Evolutionary conservation across 768 basidiomycete species (phyloP).

Genomic region (Amanita thiersii): DNA sequence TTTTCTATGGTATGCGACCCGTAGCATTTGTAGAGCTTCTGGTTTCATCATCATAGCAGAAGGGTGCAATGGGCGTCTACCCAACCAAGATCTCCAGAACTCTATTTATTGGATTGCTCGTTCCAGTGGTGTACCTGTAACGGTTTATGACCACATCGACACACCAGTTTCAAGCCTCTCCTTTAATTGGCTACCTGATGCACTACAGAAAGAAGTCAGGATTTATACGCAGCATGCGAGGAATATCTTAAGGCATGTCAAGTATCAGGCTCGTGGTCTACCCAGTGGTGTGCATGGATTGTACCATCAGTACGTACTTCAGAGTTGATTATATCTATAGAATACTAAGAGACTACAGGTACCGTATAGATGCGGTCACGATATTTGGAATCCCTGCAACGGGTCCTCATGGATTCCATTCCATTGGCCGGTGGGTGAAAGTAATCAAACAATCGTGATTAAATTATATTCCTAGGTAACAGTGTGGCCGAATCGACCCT

Average conservation of each 20-base stretch:
- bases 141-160: constrained; percentile 74
- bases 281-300: constrained; percentile 88
- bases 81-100: constrained; percentile 94
- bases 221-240: constrained; percentile 50
- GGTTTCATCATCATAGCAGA: constrained; percentile 43
- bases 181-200: constrained; percentile 29
- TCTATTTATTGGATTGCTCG: constrained; percentile 66
- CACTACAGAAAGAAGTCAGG: constrained; percentile 20
- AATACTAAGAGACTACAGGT: constrained; percentile 37
- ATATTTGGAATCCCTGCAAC: constrained; percentile 79
- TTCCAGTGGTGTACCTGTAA: constrained; percentile 67
- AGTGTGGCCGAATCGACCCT: constrained; percentile 85
- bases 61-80: constrained; percentile 89
- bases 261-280: constrained; percentile 69
- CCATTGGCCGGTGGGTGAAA: constrained; percentile 69
- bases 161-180: constrained; percentile 25
- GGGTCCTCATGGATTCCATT: constrained; percentile 94
- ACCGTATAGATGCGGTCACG: constrained; percentile 91
- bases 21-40: background rate
- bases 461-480: constrained; percentile 7
- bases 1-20: constrained; percentile 72
- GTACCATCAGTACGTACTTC: constrained; percentile 61
- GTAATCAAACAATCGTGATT: background rate
- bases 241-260: constrained; percentile 63
- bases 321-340: background rate